These are phyloP conservation scores for Agastache rugosa DNA, from an alignment of 257 asterid species.

Conservation along the genomic window DNA sequence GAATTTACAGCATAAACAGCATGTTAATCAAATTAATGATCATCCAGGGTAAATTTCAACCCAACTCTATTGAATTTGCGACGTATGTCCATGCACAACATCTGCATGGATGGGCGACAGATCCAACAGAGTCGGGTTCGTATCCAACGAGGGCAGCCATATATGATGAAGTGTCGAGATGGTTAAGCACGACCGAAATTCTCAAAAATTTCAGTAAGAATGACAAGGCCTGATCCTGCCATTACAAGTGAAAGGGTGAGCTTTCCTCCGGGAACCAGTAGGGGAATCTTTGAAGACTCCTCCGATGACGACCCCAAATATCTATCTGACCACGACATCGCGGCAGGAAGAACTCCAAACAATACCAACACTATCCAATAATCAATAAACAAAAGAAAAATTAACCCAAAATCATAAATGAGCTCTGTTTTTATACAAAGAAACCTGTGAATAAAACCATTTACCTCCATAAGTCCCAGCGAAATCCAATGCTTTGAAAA, in stretches of 20 bases:
- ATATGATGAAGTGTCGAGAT: not conserved
- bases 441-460: not conserved
- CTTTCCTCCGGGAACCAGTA: constrained; percentile 83
- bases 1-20: not conserved
- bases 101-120: not conserved
- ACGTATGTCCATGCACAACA: not conserved
- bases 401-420: not conserved
- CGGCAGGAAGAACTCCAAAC: constrained; percentile 87
- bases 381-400: not conserved
- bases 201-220: constrained; percentile 63
- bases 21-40: not conserved
- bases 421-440: not conserved
- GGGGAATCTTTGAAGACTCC: constrained; percentile 44
- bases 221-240: constrained; percentile 73
- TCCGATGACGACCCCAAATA: constrained; percentile 51
- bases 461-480: constrained; percentile 98
- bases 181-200: constrained; percentile 49
- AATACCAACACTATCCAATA: constrained; percentile 66
- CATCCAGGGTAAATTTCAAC: not conserved
- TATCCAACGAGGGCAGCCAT: not conserved
- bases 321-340: constrained; percentile 91
- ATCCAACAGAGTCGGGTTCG: not conserved
- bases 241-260: constrained; percentile 70
- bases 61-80: not conserved
- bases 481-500: constrained; percentile 93